Percentiles rank a stretch among this genome's conserved stretches.
phyloP scores from a whole-genome alignment of 2,329 filamentous ascomycete species.

The Cercospora sp. region DNA sequence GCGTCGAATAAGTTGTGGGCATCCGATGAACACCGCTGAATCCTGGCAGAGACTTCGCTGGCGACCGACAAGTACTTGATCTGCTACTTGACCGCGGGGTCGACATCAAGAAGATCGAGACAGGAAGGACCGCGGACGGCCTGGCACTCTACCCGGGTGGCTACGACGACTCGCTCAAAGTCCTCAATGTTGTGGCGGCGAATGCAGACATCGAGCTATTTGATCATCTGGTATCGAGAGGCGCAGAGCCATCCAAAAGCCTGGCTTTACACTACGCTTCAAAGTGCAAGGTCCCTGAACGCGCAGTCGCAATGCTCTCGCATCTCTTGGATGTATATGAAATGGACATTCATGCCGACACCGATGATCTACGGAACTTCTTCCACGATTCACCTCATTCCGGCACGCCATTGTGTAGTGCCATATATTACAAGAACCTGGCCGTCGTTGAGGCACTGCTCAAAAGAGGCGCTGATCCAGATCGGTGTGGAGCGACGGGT shows the following conservation, averaged over 20 bases:
- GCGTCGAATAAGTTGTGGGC: not conserved
- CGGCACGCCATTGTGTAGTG: conserved; percentile 18
- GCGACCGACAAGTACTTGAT: conserved; percentile 16
- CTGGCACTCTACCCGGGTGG: conserved; percentile 1
- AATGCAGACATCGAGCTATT: conserved; percentile 20
- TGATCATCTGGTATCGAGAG: conserved; percentile 18
- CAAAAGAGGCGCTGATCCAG: conserved; percentile 10
- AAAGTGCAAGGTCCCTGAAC: conserved; percentile 8
- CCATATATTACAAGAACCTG: conserved; percentile 18
- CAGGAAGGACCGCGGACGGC: conserved; percentile 5
- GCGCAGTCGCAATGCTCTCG: conserved; percentile 14
- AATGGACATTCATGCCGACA: conserved; percentile 20
- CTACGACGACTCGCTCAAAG: conserved; percentile 15
- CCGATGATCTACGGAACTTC: conserved; percentile 16
- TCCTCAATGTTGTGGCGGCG: conserved; percentile 21
- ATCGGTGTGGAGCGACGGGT: not conserved
- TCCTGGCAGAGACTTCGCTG: conserved; percentile 10
- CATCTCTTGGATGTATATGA: conserved; percentile 19
- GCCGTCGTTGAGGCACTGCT: conserved; percentile 16
- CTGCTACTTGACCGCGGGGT: conserved; percentile 22
- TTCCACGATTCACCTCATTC: conserved; percentile 1
- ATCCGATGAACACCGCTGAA: not conserved
- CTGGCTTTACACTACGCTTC: conserved; percentile 20
- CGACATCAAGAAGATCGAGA: conserved; percentile 20
- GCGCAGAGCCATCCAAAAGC: conserved; percentile 12